A percentile compares a stretch with the other conserved stretches of the same genome.
phyloP scores from a whole-genome alignment of 1,284 basidiomycete species.

The Limonomyces culmigenus region DNA sequence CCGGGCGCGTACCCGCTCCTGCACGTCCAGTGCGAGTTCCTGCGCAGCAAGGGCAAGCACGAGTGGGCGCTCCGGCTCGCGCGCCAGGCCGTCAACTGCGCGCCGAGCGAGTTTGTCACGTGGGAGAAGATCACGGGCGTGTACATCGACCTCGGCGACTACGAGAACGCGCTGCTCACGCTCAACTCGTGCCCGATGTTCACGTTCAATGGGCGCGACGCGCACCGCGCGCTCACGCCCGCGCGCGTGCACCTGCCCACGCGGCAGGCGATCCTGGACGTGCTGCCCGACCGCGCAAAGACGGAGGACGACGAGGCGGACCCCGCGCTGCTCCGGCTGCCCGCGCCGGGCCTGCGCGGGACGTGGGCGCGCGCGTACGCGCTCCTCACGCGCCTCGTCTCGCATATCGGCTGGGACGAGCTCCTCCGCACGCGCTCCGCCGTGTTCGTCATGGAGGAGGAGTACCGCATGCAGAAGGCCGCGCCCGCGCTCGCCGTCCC shows the following conservation, averaged over 20 bases:
- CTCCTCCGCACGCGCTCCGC: conserved; percentile 82
- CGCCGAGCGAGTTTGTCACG: conserved; percentile 94
- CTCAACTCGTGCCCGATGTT: conserved; percentile 99
- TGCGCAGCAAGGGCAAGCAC: conserved; percentile 67
- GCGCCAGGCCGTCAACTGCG: conserved; percentile 90
- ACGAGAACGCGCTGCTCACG: conserved; percentile 82
- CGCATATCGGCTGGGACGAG: conserved; percentile 97
- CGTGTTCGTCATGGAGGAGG: conserved; percentile 99
- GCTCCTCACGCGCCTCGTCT: conserved; percentile 78
- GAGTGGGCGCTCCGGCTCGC: conserved; percentile 92
- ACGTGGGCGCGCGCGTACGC: conserved; percentile 94
- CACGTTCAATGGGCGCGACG: conserved; percentile 93
- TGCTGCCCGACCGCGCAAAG: conserved; percentile 51
- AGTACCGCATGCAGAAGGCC: conserved; percentile 82
- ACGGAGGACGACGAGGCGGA: conserved; percentile 89
- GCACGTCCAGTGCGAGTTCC: conserved; percentile 89
- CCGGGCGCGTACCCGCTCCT: conserved; percentile 90
- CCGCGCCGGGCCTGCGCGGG: conserved; percentile 85
- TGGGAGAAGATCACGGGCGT: conserved; percentile 97
- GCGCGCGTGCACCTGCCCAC: conserved; percentile 78
- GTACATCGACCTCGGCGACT: conserved; percentile 83
- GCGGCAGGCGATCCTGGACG: conserved; percentile 72
- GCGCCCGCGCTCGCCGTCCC: conserved; percentile 28
- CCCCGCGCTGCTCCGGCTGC: conserved; percentile 80
- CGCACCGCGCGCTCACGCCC: conserved; percentile 77